phyloP scores from a whole-genome alignment of 139 green algal species.

The Mychonastes homosphaera region DNA sequence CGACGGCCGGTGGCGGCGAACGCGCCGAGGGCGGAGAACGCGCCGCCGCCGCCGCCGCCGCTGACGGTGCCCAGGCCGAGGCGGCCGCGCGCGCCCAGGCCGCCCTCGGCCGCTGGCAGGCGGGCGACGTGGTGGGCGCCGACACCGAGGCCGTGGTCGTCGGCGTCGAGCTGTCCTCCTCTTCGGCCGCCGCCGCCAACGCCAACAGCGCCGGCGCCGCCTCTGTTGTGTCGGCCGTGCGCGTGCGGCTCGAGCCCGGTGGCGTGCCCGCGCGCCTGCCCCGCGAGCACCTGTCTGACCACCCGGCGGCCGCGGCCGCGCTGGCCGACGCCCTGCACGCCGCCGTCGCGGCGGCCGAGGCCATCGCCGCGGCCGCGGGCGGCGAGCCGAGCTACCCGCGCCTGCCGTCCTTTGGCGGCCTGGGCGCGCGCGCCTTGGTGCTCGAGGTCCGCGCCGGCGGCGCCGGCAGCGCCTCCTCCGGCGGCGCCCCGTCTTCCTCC shows the following conservation, averaged over 20 bases:
- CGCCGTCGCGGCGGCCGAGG: slow-evolving; percentile 26
- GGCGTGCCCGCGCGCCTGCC: slow-evolving; percentile 36
- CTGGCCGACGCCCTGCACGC: slow-evolving; percentile 30
- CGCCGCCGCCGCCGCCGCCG: slow-evolving; percentile 9
- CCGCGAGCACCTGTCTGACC: slow-evolving; percentile 61
- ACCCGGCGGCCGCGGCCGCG: slow-evolving; percentile 43
- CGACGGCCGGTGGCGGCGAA: not conserved
- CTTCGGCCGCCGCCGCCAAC: not conserved
- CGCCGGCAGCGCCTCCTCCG: not conserved
- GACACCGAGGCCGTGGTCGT: not conserved
- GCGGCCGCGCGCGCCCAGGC: not conserved
- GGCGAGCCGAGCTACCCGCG: not conserved
- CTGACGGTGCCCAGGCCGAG: slow-evolving; percentile 15
- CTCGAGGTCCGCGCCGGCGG: not conserved
- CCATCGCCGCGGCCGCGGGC: slow-evolving; percentile 18
- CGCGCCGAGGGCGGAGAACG: not conserved
- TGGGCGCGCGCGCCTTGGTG: not conserved
- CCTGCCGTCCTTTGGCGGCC: not conserved
- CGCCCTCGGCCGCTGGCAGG: not conserved
- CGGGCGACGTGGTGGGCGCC: not conserved
- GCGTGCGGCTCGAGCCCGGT: not conserved
- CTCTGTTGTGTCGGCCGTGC: not conserved
- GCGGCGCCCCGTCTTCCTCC: not conserved
- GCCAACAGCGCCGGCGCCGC: not conserved
- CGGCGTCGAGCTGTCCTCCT: not conserved